Conservation (phyloP, 1,284 basidiomycete genomes). For the Ceratobasidium papillatum region DNA sequence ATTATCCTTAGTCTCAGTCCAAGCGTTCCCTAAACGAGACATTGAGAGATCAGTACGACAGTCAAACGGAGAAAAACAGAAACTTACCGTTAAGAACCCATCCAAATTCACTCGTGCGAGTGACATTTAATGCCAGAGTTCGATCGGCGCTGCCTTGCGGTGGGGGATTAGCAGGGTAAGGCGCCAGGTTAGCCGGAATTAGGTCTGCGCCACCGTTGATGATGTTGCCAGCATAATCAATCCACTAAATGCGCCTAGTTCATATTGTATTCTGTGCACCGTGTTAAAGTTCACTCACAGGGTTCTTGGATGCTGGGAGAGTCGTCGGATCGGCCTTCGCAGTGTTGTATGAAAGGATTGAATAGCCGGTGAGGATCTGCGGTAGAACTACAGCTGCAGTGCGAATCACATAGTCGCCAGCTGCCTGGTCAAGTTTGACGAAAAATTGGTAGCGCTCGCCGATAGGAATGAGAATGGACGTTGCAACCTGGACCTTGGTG, state of each 20-base stretch:
- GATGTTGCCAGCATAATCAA: constrained; percentile 41
- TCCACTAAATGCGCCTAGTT: neutral
- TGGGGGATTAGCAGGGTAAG: constrained; percentile 24
- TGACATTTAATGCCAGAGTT: constrained; percentile 13
- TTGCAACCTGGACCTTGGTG: constrained; percentile 25
- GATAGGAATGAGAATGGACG: constrained; percentile 22
- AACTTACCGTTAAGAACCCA: constrained; percentile 31
- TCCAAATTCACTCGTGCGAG: constrained; percentile 13
- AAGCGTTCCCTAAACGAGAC: neutral
- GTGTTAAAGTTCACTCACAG: neutral
- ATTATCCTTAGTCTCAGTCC: neutral
- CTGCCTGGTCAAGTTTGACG: constrained; percentile 39
- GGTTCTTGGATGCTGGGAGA: constrained; percentile 21
- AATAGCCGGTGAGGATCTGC: constrained; percentile 39
- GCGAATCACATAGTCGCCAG: constrained; percentile 41
- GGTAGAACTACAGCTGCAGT: constrained; percentile 32
- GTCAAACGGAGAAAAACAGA: neutral
- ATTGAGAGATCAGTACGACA: neutral
- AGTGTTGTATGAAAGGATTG: constrained; percentile 36
- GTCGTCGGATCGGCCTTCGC: constrained; percentile 2
- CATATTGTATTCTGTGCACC: too few species aligned
- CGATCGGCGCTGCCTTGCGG: constrained; percentile 25
- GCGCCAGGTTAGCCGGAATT: constrained; percentile 9
- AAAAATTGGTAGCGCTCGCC: constrained; percentile 41
- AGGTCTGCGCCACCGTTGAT: constrained; percentile 26